Evolutionary conservation across 495 filamentous ascomycete species (phyloP).

Genomic region (Talaromyces liani): DNA sequence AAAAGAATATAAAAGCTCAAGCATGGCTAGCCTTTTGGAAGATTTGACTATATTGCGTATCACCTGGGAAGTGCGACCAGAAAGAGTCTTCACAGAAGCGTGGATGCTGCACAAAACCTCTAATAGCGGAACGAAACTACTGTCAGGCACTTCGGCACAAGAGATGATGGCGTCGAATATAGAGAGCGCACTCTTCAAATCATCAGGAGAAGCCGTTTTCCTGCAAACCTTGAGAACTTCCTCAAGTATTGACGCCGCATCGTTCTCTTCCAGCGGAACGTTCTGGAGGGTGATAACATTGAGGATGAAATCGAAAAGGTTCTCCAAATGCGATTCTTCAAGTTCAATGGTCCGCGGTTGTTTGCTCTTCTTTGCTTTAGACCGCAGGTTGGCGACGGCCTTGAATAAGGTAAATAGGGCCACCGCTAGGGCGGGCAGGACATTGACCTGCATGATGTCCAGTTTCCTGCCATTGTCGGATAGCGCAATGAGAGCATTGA

Average conservation of each 20-base stretch:
- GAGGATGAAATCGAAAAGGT: conserved; percentile 66
- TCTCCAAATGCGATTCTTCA: conserved; percentile 58
- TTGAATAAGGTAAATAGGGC: conserved; percentile 36
- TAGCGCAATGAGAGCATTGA: conserved; percentile 34
- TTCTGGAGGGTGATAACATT: conserved; percentile 80
- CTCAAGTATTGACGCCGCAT: conserved; percentile 59
- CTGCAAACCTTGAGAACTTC: conserved; percentile 65
- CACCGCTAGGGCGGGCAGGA: conserved; percentile 34
- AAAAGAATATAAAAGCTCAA: conserved; percentile 57
- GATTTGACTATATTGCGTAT: conserved; percentile 73
- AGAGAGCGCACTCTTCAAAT: conserved; percentile 67
- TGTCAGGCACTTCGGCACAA: conserved; percentile 66
- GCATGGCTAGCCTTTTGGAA: conserved; percentile 64
- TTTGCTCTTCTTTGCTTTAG: conserved; percentile 47
- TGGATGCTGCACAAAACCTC: conserved; percentile 78
- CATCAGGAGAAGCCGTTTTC: conserved; percentile 62
- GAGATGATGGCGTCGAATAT: conserved; percentile 76
- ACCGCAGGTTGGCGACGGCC: conserved; percentile 25
- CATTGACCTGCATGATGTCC: conserved; percentile 29
- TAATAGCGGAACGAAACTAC: conserved; percentile 60
- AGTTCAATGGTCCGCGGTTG: conserved; percentile 33
- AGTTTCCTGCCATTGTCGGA: conserved; percentile 41
- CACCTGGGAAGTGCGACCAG: conserved; percentile 66
- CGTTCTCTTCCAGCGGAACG: conserved; percentile 60
- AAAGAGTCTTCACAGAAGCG: conserved; percentile 60